Percentiles rank a stretch among this genome's conserved stretches.
Conservation (phyloP, 2,329 filamentous ascomycete species). For the Phialocephala subalpina region DNA sequence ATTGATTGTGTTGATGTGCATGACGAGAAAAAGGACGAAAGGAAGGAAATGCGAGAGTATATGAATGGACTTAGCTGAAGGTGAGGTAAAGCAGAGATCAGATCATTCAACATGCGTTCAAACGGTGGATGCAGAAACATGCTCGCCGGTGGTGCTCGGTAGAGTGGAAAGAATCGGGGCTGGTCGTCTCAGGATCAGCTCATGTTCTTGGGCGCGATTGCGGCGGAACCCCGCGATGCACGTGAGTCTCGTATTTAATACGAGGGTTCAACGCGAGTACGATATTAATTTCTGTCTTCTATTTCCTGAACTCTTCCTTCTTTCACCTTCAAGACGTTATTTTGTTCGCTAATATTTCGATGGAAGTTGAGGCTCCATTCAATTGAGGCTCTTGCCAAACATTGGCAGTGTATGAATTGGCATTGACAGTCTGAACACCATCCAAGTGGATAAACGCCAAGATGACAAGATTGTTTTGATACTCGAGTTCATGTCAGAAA, state of each 20-base stretch:
- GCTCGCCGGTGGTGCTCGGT: not conserved
- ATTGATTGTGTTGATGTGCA: not conserved
- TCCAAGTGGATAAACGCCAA: too few relatives aligned
- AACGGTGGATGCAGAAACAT: conserved; percentile 12
- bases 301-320: not conserved
- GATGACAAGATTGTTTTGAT: too few relatives aligned
- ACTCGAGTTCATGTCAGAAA: too few relatives aligned
- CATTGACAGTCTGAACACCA: too few relatives aligned
- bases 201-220: not conserved
- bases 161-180: not conserved
- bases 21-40: not conserved
- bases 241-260: not conserved
- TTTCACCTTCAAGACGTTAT: too few relatives aligned
- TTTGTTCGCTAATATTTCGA: too few relatives aligned
- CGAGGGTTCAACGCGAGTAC: not conserved
- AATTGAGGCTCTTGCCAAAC: too few relatives aligned
- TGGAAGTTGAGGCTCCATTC: too few relatives aligned
- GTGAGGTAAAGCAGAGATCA: conserved; percentile 8
- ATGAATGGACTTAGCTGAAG: conserved; percentile 9
- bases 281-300: not conserved
- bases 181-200: conserved; percentile 11
- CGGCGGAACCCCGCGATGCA: conserved; percentile 4
- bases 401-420: too few relatives aligned
- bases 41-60: conserved; percentile 1
- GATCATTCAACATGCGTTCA: conserved; percentile 13